A percentile compares a stretch with the other conserved stretches of the same genome.
These are phyloP conservation scores for Thalassiosira gravida DNA, from an alignment of 352 stramenopile species.

Conservation along the genomic window DNA sequence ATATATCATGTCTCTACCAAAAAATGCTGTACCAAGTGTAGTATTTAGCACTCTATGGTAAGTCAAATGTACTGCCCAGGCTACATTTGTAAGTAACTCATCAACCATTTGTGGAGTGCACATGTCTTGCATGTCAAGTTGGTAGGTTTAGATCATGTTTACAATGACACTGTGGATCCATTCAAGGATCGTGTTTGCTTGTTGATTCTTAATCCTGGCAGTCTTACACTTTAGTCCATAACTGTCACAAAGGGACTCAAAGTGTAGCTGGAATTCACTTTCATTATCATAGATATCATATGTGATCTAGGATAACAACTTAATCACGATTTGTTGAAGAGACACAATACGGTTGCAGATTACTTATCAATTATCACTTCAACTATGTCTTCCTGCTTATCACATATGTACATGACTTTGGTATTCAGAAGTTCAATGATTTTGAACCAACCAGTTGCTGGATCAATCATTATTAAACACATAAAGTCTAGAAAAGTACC, in stretches of 20 bases:
- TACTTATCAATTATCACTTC: slow-evolving; percentile 25
- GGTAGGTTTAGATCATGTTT: slow-evolving; percentile 28
- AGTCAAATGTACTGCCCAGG: slow-evolving; percentile 19
- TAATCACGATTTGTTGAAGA: slow-evolving; percentile 28
- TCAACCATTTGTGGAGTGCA: not conserved
- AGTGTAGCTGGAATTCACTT: not conserved
- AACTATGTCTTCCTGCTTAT: slow-evolving; percentile 1
- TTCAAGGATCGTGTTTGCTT: slow-evolving; percentile 23
- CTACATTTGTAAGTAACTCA: slow-evolving; percentile 12
- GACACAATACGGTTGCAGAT: not conserved
- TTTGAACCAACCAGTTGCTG: not conserved
- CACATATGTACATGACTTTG: not conserved
- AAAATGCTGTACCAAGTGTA: not conserved
- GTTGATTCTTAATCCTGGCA: slow-evolving; percentile 37
- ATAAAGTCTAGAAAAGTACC: not conserved
- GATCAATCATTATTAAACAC: not conserved
- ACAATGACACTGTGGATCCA: not conserved
- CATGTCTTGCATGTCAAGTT: not conserved
- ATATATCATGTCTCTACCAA: slow-evolving; percentile 5
- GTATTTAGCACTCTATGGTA: not conserved
- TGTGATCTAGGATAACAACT: slow-evolving; percentile 16
- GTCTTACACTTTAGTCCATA: slow-evolving; percentile 44
- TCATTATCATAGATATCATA: slow-evolving; percentile 7
- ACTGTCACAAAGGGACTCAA: not conserved
- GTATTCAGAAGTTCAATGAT: not conserved